Evolutionary conservation across 306 rosid genomes (phyloP), one percentile per base, ranked within the genome.

Genomic region (Lathyrus tuberosus): DNA sequence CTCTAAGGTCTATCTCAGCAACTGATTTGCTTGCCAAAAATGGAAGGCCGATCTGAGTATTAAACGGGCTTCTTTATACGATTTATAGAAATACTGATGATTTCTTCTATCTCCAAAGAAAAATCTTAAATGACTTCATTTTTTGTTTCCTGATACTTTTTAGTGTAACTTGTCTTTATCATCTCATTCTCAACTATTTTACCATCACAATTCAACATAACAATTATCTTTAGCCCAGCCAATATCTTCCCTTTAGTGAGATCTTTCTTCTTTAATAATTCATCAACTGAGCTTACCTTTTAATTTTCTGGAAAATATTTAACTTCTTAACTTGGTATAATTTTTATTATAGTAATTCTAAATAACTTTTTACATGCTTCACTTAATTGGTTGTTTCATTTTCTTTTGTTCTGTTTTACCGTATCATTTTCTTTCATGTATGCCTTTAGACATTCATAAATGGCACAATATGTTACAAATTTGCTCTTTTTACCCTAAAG

Each of bases 351-450:
- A 8, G 26, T 31, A 15, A 60, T 60, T 60, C 43, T 31, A 60
- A 60, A 35, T 14, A 71, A 13, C 22, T 48, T 60, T 59, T 12
- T 46, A 71, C 42, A 35, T 48, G 40, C 62, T 72, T 73, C 64
- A 35, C 63, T 33, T 15, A 5, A 20, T 60, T 71, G 47, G 28
- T 17, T 5, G 12, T 40, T 17, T 61, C 47, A 16, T 61, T 59
- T 59, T 31, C n/a, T 61, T 61, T 61, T 10, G 66, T 17, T 6
- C 47, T 61, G 66, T 61, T 61, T 61, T 35, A 47, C 61, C 26
- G 12, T 60, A 18, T 61, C 33, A 14, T 72, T 62, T 73, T 73
- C 54, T 72, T 24, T 66, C 48, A 52, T 73, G 44, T 62, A 24
- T 40, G 44, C 61, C 13, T 33, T 15, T 72, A 66, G 47, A 60